These are phyloP conservation scores for Choanephora cucurbitarum DNA, from an alignment of 371 early-diverging fungal genomes.

Conservation along the genomic window DNA sequence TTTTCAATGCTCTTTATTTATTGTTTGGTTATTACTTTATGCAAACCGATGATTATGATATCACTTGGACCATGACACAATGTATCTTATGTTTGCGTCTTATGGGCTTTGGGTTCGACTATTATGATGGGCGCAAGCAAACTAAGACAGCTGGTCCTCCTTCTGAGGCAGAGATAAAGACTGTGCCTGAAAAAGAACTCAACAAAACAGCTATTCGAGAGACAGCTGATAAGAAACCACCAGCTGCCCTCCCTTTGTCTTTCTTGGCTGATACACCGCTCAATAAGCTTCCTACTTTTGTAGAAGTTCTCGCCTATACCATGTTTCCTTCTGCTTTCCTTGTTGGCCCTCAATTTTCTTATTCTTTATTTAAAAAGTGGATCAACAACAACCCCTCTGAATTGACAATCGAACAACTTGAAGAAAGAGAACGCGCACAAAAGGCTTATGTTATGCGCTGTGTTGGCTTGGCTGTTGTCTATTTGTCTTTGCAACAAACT, in stretches of 20 bases:
- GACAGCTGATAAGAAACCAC: slow-evolving; percentile 16
- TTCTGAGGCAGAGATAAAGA: slow-evolving; percentile 7
- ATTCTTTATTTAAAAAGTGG: slow-evolving; percentile 61
- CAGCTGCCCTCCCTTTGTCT: slow-evolving; percentile 34
- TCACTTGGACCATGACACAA: slow-evolving; percentile 76
- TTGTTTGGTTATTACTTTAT: slow-evolving; percentile 57
- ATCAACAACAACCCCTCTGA: slow-evolving; percentile 10
- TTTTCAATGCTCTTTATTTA: slow-evolving; percentile 65
- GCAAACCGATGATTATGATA: slow-evolving; percentile 63
- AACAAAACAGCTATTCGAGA: slow-evolving; percentile 10
- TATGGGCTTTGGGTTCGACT: slow-evolving; percentile 75
- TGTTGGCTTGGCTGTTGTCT: slow-evolving; percentile 50
- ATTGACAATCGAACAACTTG: slow-evolving; percentile 27
- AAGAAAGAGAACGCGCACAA: slow-evolving; percentile 46
- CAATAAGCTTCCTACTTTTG: slow-evolving; percentile 47
- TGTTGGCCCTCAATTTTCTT: slow-evolving; percentile 78
- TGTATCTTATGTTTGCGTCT: slow-evolving; percentile 72
- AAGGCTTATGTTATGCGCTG: slow-evolving; percentile 47
- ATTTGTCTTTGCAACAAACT: slow-evolving; percentile 55
- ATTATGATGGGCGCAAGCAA: slow-evolving; percentile 53
- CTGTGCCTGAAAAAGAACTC: slow-evolving; percentile 6
- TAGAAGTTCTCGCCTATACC: slow-evolving; percentile 59
- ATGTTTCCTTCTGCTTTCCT: slow-evolving; percentile 69
- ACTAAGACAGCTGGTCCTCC: slow-evolving; percentile 20
- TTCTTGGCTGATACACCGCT: slow-evolving; percentile 43